Evolutionary conservation across 805 yeast genomes (phyloP).

Genomic region (Priceomyces carsonii): DNA sequence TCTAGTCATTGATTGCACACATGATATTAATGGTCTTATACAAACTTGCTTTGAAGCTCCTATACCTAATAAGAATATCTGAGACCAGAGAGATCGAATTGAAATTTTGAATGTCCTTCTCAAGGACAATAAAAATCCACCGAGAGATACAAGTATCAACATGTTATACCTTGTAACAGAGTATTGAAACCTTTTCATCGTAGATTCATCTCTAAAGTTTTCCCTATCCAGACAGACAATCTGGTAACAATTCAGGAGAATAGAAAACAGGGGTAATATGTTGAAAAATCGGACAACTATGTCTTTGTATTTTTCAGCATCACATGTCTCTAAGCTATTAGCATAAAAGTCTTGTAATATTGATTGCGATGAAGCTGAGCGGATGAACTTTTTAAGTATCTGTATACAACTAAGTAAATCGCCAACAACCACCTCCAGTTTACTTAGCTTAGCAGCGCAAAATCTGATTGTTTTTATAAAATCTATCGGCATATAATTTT

Average conservation of each 20-base stretch:
- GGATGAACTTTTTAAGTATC: not conserved
- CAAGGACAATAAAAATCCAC: slow-evolving; percentile 1
- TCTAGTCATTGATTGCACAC: not conserved
- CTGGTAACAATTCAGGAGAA: slow-evolving; percentile 4
- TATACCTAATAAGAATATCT: not conserved
- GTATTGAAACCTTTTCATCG: not conserved
- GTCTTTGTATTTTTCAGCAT: not conserved
- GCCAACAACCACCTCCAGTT: not conserved
- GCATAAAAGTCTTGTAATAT: not conserved
- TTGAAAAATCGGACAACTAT: slow-evolving; percentile 1
- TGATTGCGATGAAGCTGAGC: not conserved
- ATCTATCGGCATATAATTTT: not conserved
- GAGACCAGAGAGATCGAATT: not conserved
- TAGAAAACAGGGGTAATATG: slow-evolving; percentile 1
- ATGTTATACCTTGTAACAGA: not conserved
- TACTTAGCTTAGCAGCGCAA: slow-evolving; percentile 1
- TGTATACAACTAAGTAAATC: slow-evolving; percentile 3
- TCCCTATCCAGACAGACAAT: slow-evolving; percentile 1
- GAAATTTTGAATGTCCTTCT: not conserved
- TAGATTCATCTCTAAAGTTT: slow-evolving; percentile 1
- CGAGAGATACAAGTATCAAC: not conserved
- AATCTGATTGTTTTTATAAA: slow-evolving; percentile 1
- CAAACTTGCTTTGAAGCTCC: not conserved
- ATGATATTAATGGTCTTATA: not conserved
- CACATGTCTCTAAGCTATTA: not conserved